These are phyloP conservation scores for Geotrichum histeridarum DNA, from an alignment of 1,139 yeast species.

Conservation along the genomic window DNA sequence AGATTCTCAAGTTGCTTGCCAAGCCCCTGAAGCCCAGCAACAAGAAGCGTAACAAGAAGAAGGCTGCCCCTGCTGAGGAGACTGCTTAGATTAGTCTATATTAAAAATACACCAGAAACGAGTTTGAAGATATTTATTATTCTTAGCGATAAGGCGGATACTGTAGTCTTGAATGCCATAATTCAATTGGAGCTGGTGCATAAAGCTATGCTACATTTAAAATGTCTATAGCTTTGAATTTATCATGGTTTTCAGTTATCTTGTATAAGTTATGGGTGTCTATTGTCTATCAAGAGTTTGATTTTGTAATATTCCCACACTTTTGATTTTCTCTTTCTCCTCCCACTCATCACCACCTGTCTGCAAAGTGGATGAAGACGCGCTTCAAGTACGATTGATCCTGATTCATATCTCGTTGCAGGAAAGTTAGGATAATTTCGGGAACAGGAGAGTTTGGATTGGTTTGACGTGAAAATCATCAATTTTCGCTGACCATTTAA, in stretches of 20 bases:
- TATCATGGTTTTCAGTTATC: too few relatives aligned
- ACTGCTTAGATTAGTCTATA: neutral
- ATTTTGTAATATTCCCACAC: neutral
- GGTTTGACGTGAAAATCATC: too few relatives aligned
- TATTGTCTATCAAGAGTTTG: neutral
- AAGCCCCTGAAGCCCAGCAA: conserved; percentile 53
- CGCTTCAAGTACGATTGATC: neutral
- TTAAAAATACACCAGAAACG: neutral
- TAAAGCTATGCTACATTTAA: too few relatives aligned
- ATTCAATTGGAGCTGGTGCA: neutral
- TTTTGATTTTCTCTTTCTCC: neutral
- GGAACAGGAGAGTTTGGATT: too few relatives aligned
- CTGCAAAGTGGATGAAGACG: conserved; percentile 11
- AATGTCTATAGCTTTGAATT: too few relatives aligned
- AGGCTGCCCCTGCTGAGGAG: conserved; percentile 23
- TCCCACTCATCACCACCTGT: conserved; percentile 7
- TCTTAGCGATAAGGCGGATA: too few relatives aligned
- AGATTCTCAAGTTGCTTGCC: conserved; percentile 47
- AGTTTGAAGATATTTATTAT: neutral
- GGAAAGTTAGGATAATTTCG: too few relatives aligned
- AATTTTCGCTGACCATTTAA: too few relatives aligned
- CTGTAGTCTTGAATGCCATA: neutral
- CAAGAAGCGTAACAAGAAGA: conserved; percentile 47
- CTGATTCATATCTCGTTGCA: too few relatives aligned
- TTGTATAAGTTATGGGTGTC: neutral